Evolutionary conservation across 2,329 filamentous ascomycete genomes (phyloP).

Genomic region (Epichloe sibirici): DNA sequence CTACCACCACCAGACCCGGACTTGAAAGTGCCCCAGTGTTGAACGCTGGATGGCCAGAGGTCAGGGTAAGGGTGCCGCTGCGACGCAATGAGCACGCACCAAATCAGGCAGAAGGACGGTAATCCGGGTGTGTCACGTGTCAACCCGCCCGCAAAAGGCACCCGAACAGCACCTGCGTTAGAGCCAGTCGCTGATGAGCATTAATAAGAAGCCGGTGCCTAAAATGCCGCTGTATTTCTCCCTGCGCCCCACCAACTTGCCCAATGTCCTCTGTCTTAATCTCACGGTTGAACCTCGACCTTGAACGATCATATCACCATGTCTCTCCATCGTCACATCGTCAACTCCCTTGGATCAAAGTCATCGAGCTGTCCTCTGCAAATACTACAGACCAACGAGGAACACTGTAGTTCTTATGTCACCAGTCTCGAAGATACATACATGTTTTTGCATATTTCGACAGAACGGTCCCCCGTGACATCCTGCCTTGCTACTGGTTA

Average conservation of each 20-base stretch:
- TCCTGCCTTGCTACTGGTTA: too few relatives aligned
- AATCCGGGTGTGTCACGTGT: neutral
- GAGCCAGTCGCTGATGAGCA: neutral
- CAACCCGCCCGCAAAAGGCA: neutral
- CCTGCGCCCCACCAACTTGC: too few relatives aligned
- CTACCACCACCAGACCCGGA: neutral
- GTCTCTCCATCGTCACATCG: neutral
- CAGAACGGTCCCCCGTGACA: too few relatives aligned
- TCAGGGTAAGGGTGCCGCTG: neutral
- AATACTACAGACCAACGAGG: too few relatives aligned
- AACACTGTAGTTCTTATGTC: too few relatives aligned
- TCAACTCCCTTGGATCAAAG: too few relatives aligned
- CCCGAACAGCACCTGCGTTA: neutral
- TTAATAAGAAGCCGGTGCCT: neutral
- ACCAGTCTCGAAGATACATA: too few relatives aligned
- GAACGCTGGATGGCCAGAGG: neutral
- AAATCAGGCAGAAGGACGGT: neutral
- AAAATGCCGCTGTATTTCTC: neutral
- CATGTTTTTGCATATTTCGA: too few relatives aligned
- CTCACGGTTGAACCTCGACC: neutral
- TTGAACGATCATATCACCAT: neutral
- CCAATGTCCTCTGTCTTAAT: neutral
- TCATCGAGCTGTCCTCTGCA: too few relatives aligned
- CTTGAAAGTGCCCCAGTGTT: neutral
- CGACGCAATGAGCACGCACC: neutral